These are phyloP conservation scores for Penicillium sp. DNA, from an alignment of 2,329 filamentous ascomycete species.

Conservation along the genomic window DNA sequence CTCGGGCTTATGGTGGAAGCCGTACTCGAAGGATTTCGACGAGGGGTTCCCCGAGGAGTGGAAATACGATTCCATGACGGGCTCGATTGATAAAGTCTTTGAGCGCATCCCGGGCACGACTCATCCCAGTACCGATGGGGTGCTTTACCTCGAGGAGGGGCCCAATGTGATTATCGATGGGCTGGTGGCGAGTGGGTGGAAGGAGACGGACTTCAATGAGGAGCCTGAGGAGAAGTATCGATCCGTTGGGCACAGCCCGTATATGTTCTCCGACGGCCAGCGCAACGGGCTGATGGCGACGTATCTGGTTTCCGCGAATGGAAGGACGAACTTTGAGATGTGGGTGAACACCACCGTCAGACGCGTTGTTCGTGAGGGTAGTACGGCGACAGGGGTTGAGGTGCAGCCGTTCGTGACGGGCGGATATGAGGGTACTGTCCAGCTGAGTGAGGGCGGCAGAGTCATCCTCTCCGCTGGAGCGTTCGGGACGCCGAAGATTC, in stretches of 20 bases:
- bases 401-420: slow-evolving; percentile 26
- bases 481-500: slow-evolving; percentile 71
- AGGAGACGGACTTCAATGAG: slow-evolving; percentile 63
- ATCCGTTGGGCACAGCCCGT: slow-evolving; percentile 67
- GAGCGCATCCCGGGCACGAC: slow-evolving; percentile 72
- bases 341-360: slow-evolving; percentile 70
- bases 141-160: slow-evolving; percentile 69
- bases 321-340: slow-evolving; percentile 68
- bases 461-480: slow-evolving; percentile 72
- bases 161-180: slow-evolving; percentile 67
- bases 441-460: slow-evolving; percentile 66
- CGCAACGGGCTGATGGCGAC: slow-evolving; percentile 73
- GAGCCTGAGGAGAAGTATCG: slow-evolving; percentile 68
- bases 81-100: slow-evolving; percentile 67
- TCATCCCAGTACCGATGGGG: slow-evolving; percentile 67
- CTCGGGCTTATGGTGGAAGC: slow-evolving; percentile 48
- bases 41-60: slow-evolving; percentile 74
- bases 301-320: slow-evolving; percentile 67
- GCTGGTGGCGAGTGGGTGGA: slow-evolving; percentile 66
- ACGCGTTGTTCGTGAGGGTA: slow-evolving; percentile 67
- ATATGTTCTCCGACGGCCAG: slow-evolving; percentile 70
- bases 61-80: slow-evolving; percentile 67
- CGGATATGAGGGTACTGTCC: slow-evolving; percentile 55
- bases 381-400: slow-evolving; percentile 62
- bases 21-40: slow-evolving; percentile 67